A percentile compares a stretch with the other conserved stretches of the same genome.
phyloP scores from a whole-genome alignment of 2,329 filamentous ascomycete genomes.

The Phaeomoniella chlamydospora region DNA sequence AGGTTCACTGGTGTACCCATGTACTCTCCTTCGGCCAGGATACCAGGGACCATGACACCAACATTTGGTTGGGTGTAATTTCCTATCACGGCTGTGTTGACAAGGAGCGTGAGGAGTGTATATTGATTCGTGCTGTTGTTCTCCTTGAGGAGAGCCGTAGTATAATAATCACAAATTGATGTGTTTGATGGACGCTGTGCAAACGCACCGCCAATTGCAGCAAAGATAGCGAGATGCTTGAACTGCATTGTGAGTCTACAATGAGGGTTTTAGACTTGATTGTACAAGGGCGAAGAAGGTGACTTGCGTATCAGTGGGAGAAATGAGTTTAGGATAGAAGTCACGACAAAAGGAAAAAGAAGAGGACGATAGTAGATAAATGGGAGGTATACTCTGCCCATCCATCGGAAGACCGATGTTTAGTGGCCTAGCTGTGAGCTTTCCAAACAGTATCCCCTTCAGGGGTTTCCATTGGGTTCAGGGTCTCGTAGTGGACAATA shows the following conservation, averaged over 20 bases:
- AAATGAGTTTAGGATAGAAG: no score
- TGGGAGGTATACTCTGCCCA: no score
- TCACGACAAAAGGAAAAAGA: no score
- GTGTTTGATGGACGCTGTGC: constrained; percentile 34
- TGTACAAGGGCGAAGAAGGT: no score
- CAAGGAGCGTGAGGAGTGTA: constrained; percentile 39
- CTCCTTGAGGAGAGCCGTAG: constrained; percentile 40
- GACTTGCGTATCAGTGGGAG: no score
- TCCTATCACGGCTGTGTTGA: constrained; percentile 51
- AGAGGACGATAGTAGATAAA: no score
- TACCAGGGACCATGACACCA: constrained; percentile 39
- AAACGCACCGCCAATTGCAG: constrained; percentile 12
- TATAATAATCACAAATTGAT: constrained; percentile 51
- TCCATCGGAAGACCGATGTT: no score
- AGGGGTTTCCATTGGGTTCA: no score
- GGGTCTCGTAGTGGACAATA: no score
- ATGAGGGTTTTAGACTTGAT: no score
- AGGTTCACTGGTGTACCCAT: constrained; percentile 40
- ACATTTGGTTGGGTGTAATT: constrained; percentile 43
- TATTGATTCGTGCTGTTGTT: constrained; percentile 46
- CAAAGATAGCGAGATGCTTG: constrained; percentile 7
- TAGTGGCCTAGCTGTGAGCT: no score
- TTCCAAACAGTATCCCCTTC: no score
- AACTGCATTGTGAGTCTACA: constrained; percentile 4
- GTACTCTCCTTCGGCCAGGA: constrained; percentile 35